phyloP scores from a whole-genome alignment of 345 rosid genomes.

The Cardamine chenopodiifolia region DNA sequence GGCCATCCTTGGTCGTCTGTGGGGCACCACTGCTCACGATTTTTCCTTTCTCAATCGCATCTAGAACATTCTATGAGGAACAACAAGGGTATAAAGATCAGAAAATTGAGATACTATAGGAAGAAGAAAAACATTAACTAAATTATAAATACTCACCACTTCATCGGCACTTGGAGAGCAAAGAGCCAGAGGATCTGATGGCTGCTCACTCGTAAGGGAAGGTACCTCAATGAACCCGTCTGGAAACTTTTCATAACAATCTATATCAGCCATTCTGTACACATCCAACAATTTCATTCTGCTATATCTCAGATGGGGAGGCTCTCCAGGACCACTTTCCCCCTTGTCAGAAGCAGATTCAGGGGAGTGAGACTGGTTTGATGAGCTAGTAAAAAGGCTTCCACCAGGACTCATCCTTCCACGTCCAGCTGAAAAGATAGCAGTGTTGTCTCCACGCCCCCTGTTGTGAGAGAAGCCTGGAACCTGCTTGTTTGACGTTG shows the following conservation, averaged over 20 bases:
- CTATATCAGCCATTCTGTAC: conserved; percentile 67
- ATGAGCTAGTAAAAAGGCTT: conserved; percentile 42
- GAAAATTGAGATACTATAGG: conserved; percentile 27
- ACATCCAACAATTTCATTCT: conserved; percentile 81
- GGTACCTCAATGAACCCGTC: conserved; percentile 69
- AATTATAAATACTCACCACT: conserved; percentile 52
- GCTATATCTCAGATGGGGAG: conserved; percentile 59
- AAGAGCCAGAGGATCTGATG: conserved; percentile 78
- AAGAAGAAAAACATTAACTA: conserved; percentile 22
- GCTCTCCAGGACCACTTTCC: conserved; percentile 61
- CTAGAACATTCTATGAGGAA: conserved; percentile 60
- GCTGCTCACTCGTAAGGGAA: conserved; percentile 71
- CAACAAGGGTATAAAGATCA: conserved; percentile 22
- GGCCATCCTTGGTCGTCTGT: conserved; percentile 71
- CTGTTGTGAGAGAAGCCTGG: conserved; percentile 63
- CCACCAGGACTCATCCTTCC: conserved; percentile 65
- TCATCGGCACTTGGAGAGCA: conserved; percentile 75
- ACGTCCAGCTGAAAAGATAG: conserved; percentile 64
- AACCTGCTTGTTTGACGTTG: conserved; percentile 65
- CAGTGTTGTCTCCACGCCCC: conserved; percentile 67
- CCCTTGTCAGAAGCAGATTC: conserved; percentile 52
- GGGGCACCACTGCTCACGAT: conserved; percentile 81
- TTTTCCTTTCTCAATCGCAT: conserved; percentile 85
- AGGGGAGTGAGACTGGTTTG: conserved; percentile 52
- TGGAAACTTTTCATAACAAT: conserved; percentile 42